Evolutionary conservation across 1,284 basidiomycete genomes (phyloP).

Genomic region (Singerocomus inundabilis): DNA sequence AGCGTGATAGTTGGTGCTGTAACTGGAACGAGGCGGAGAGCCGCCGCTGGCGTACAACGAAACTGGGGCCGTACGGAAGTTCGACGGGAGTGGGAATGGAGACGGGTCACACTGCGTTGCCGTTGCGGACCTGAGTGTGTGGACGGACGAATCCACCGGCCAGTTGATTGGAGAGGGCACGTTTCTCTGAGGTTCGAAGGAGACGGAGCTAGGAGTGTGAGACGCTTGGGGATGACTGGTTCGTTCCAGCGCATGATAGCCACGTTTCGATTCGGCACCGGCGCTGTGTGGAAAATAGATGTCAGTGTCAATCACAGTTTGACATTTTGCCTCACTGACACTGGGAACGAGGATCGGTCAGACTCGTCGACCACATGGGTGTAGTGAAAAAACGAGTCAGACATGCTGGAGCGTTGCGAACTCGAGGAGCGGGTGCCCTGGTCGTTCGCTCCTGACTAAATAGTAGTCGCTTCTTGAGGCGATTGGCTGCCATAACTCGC

Average conservation of each 20-base stretch:
- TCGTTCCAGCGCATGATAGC: not conserved
- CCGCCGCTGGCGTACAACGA: not conserved
- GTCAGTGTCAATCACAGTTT: constrained; percentile 8
- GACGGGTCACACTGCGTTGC: not conserved
- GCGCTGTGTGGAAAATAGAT: constrained; percentile 3
- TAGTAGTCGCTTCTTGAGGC: constrained; percentile 3
- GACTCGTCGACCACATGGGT: not conserved
- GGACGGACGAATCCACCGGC: not conserved
- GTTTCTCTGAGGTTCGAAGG: not conserved
- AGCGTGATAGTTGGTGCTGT: not conserved
- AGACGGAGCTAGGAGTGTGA: not conserved
- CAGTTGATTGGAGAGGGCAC: not conserved
- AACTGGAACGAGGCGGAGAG: not conserved
- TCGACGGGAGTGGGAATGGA: not conserved
- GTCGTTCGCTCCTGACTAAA: constrained; percentile 6
- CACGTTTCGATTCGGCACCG: not conserved
- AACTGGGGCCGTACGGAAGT: not conserved
- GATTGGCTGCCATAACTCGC: constrained; percentile 14
- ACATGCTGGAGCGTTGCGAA: constrained; percentile 10
- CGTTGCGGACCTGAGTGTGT: not conserved
- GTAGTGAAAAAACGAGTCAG: not conserved
- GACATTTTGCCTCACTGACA: constrained; percentile 14
- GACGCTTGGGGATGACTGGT: not conserved
- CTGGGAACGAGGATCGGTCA: not conserved
- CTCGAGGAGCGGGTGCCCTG: not conserved